A percentile compares a stretch with the other conserved stretches of the same genome.
These are phyloP conservation scores for Saturnispora sanitii DNA, from an alignment of 805 yeast species.

Conservation along the genomic window DNA sequence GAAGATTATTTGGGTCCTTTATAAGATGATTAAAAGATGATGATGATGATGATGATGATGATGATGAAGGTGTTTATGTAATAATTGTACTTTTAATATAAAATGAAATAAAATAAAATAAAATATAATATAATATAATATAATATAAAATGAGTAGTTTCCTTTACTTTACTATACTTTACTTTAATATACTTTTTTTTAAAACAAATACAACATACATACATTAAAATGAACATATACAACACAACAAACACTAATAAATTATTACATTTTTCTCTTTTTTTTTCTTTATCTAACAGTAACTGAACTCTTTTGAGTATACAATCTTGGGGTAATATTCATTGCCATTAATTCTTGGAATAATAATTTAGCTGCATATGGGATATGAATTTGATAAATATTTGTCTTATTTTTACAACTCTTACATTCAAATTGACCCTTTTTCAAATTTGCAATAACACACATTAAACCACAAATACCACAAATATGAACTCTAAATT, in stretches of 20 bases:
- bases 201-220: slow-evolving; percentile 1
- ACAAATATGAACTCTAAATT: slow-evolving; percentile 95
- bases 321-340: slow-evolving; percentile 96
- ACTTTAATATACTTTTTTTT: background rate
- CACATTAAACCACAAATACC: slow-evolving; percentile 98
- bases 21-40: no score
- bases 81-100: slow-evolving; percentile 7
- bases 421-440: slow-evolving; percentile 96
- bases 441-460: slow-evolving; percentile 93
- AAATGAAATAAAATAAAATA: background rate
- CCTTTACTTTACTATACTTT: background rate
- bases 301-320: slow-evolving; percentile 55
- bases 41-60: no score
- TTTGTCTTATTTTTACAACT: slow-evolving; percentile 98
- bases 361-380: slow-evolving; percentile 94
- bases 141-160: background rate
- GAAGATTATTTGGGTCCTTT: slow-evolving; percentile 94
- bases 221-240: background rate
- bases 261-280: background rate
- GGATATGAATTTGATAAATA: slow-evolving; percentile 94
- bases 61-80: background rate
- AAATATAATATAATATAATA: background rate
- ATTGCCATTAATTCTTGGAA: slow-evolving; percentile 99
- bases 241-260: background rate
- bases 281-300: slow-evolving; percentile 19